Evolutionary conservation across 208 protist genomes (phyloP).

Genomic region (Trypanosomatidae sp.): DNA sequence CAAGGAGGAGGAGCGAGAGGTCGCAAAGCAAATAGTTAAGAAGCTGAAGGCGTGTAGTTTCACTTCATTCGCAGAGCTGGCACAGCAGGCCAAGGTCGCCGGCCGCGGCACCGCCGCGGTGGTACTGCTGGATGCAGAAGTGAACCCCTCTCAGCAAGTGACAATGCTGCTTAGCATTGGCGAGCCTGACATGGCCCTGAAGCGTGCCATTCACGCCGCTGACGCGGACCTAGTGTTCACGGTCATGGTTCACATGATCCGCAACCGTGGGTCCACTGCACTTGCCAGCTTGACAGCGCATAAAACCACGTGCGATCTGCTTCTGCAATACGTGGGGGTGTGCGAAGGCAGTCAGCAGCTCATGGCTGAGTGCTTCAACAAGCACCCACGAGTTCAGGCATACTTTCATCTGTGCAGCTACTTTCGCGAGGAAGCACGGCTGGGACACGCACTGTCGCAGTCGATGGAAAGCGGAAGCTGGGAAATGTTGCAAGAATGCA

Average conservation of each 20-base stretch:
- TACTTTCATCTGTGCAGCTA: constrained; percentile 47
- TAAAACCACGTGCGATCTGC: constrained; percentile 32
- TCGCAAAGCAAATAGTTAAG: constrained; percentile 42
- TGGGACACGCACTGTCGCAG: constrained; percentile 28
- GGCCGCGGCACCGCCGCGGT: constrained; percentile 53
- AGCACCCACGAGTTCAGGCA: constrained; percentile 39
- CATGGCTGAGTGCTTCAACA: constrained; percentile 45
- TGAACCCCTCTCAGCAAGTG: constrained; percentile 45
- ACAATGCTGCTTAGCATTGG: constrained; percentile 69
- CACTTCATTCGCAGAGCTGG: constrained; percentile 60
- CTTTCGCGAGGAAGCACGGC: constrained; percentile 45
- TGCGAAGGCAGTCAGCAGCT: constrained; percentile 38
- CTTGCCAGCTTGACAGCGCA: constrained; percentile 34
- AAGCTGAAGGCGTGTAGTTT: constrained; percentile 50
- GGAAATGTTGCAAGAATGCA: constrained; percentile 66
- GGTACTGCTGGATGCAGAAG: constrained; percentile 59
- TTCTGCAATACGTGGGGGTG: constrained; percentile 49
- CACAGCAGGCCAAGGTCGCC: constrained; percentile 42
- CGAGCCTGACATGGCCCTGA: constrained; percentile 63
- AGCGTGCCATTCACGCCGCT: constrained; percentile 36
- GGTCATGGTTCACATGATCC: constrained; percentile 58
- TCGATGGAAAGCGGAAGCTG: constrained; percentile 34
- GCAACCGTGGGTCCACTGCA: constrained; percentile 32
- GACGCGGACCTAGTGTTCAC: constrained; percentile 75
- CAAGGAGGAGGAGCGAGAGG: constrained; percentile 30